Evolutionary conservation across 2,329 filamentous ascomycete species (phyloP).

Genomic region (Diaporthe aspalathi): DNA sequence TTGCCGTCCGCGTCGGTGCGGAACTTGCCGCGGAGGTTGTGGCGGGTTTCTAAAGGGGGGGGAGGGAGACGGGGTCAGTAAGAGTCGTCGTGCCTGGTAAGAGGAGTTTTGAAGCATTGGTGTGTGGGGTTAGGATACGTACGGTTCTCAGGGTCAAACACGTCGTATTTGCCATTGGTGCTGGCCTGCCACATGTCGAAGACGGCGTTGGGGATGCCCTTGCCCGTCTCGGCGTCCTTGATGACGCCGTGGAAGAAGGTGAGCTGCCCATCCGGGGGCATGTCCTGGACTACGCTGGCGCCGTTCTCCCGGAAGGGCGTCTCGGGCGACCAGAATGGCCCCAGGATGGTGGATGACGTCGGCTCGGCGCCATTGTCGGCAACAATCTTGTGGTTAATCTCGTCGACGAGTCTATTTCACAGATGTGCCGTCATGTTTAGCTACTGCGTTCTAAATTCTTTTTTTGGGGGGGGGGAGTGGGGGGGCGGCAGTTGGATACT

Average conservation of each 20-base stretch:
- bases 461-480: no score
- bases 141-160: conserved; percentile 71
- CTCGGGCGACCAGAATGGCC: conserved; percentile 74
- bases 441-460: no score
- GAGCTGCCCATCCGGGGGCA: conserved; percentile 53
- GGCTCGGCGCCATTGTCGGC: conserved; percentile 53
- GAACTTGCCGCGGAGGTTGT: conserved; percentile 73
- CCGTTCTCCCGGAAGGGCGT: conserved; percentile 69
- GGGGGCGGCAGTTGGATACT: not conserved
- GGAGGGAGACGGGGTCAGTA: not conserved
- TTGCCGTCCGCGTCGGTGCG: conserved; percentile 70
- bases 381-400: conserved; percentile 70
- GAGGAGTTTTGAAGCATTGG: no score
- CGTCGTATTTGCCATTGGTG: conserved; percentile 69
- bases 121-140: conserved; percentile 45
- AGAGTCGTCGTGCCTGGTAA: not conserved
- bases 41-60: not conserved
- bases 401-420: conserved; percentile 61
- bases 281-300: conserved; percentile 58
- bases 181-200: conserved; percentile 73
- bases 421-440: not conserved
- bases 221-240: conserved; percentile 42
- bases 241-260: conserved; percentile 65
- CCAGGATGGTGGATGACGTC: conserved; percentile 73
- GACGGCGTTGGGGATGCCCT: conserved; percentile 54